Evolutionary conservation across 2,329 filamentous ascomycete genomes (phyloP), one percentile per base, ranked within the genome.

Genomic region (Lasiodiplodia theobromae): DNA sequence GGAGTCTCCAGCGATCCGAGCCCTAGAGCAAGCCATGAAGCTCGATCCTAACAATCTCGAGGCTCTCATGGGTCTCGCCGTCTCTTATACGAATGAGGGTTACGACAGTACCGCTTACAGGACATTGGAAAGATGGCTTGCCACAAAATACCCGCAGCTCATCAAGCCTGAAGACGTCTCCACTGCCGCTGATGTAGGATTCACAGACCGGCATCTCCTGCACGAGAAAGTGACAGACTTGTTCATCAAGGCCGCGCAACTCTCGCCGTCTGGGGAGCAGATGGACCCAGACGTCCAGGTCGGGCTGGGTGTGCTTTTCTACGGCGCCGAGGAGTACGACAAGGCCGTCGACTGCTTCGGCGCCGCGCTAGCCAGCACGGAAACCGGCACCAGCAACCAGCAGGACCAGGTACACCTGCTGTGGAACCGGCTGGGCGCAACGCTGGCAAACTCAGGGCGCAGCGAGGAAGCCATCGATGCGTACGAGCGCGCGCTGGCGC

Each of bases 221-320:
- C 96, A 98, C 80, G 91, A 95, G 74, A 93, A 93, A 77, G 92
- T 99, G 44, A 97, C 94, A 1, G 87, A 92, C 70, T 87, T 95
- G 53, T 99, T 97, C 82, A 97, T 99, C 77, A 85, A 91, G 77
- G 96, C 96, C 0, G 96, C 96, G 0, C 94, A 97, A 75, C 88
- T 97, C 60, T 96, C 93, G 37, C 96, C 96, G 0, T 91, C 93
- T 60, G 96, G 95, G 70, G 93, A 94, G 76, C 93, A 96, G 76
- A 98, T 99, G 92, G 96, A 99, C 76, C 96, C 96, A 0, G 96
- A 99, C 78, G 96, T 99, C 8, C 96, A 99, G 81, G 96, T 99
- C 69, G 96, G 96, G 0, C 86, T 99, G 1, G 96, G 96, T 44
- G 96, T 99, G 4, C 87, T 99, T 18, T 98, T 99, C 84, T 99